Conservation (phyloP, 2,329 filamentous ascomycete species). For the Didymella pinodella region DNA sequence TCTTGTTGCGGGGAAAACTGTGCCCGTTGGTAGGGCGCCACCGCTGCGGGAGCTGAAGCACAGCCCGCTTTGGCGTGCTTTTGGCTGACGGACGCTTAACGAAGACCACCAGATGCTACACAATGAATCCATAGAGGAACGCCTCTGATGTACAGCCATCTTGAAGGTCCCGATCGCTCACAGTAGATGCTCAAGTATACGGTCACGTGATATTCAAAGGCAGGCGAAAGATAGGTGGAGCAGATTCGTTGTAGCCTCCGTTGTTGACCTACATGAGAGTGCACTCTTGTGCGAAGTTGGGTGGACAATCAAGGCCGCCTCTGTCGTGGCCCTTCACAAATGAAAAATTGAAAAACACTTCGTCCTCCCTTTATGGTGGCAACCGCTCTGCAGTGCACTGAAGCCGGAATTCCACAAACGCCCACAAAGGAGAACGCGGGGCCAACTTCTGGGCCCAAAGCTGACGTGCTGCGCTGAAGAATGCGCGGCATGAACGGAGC, state of each 20-base stretch:
- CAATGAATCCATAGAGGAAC: background rate
- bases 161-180: too few species aligned
- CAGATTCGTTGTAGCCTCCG: background rate
- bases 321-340: background rate
- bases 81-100: constrained; percentile 6
- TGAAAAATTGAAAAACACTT: background rate
- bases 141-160: background rate
- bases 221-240: background rate
- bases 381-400: constrained; percentile 17
- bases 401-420: background rate
- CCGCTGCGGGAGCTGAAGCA: constrained; percentile 6
- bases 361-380: background rate
- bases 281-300: background rate
- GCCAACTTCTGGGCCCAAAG: background rate
- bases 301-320: background rate
- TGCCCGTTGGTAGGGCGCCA: background rate
- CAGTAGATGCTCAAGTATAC: background rate
- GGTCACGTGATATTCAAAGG: background rate
- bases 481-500: background rate
- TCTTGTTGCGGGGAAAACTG: constrained; percentile 3
- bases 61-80: constrained; percentile 5
- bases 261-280: background rate
- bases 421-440: constrained; percentile 9
- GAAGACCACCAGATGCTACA: background rate
- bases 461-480: constrained; percentile 8